These are phyloP conservation scores for Zymoseptoria brevis DNA, from an alignment of 2,329 filamentous ascomycete genomes.

Conservation along the genomic window DNA sequence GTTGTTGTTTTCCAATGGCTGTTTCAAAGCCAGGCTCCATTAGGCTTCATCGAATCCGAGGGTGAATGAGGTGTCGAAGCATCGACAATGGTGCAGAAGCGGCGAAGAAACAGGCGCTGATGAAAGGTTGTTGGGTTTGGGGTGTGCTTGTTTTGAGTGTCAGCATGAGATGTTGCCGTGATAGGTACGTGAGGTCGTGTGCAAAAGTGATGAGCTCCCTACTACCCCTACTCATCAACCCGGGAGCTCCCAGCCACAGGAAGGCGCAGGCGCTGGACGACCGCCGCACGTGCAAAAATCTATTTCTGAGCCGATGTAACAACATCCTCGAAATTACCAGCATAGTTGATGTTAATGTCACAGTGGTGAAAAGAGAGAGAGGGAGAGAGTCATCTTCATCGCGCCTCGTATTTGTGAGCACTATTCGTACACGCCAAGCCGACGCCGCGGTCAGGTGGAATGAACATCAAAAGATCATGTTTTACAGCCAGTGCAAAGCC, in stretches of 20 bases:
- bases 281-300: neutral
- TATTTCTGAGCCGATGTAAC: neutral
- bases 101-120: neutral
- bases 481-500: neutral
- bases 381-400: conserved; percentile 4
- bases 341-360: conserved; percentile 11
- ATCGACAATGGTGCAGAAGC: neutral
- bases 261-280: neutral
- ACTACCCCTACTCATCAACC: too few relatives aligned
- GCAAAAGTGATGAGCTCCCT: neutral
- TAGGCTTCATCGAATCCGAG: neutral
- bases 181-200: neutral
- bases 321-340: conserved; percentile 12
- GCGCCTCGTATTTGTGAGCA: neutral
- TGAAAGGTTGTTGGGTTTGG: neutral
- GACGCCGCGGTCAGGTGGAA: neutral
- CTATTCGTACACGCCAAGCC: neutral
- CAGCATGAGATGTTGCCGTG: neutral
- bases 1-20: neutral
- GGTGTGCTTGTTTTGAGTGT: neutral
- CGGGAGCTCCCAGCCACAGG: too few relatives aligned
- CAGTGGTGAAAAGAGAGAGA: conserved; percentile 2
- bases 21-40: neutral
- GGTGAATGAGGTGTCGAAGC: neutral
- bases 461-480: neutral